Evolutionary conservation across 1,139 yeast genomes (phyloP).

Genomic region (Protomyces lactucae-debilis): DNA sequence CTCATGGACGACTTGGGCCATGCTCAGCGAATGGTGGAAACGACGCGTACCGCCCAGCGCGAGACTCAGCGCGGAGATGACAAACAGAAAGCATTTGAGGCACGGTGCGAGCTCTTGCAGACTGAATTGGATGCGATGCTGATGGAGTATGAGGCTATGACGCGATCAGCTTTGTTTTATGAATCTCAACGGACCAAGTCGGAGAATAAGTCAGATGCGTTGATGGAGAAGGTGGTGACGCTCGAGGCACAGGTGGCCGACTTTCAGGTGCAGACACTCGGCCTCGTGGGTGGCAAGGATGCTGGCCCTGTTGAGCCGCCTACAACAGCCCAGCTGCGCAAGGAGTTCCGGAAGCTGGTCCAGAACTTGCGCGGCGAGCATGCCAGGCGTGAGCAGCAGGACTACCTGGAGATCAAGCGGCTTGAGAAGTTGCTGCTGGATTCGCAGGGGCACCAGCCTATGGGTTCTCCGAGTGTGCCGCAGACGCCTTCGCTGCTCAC

Average conservation of each 20-base stretch:
- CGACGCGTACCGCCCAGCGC: background rate
- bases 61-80: background rate
- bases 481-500: too few relatives aligned
- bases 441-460: background rate
- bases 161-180: conserved; percentile 27
- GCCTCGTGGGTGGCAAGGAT: conserved; percentile 2
- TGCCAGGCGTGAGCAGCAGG: conserved; percentile 30
- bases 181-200: conserved; percentile 30
- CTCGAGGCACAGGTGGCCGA: conserved; percentile 32
- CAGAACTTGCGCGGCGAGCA: conserved; percentile 31
- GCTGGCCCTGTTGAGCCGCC: conserved; percentile 17
- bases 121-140: conserved; percentile 30
- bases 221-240: conserved; percentile 28
- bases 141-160: conserved; percentile 30
- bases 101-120: conserved; percentile 27
- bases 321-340: conserved; percentile 30
- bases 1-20: background rate
- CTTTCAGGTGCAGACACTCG: conserved; percentile 28
- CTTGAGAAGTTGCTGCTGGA: conserved; percentile 29
- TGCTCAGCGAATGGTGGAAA: background rate
- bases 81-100: background rate
- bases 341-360: conserved; percentile 32
- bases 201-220: conserved; percentile 29
- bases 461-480: background rate
- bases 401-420: conserved; percentile 33